A percentile compares a stretch with the other conserved stretches of the same genome.
These are phyloP conservation scores for Pyricularia grisea DNA, from an alignment of 2,329 filamentous ascomycete genomes.

Conservation along the genomic window DNA sequence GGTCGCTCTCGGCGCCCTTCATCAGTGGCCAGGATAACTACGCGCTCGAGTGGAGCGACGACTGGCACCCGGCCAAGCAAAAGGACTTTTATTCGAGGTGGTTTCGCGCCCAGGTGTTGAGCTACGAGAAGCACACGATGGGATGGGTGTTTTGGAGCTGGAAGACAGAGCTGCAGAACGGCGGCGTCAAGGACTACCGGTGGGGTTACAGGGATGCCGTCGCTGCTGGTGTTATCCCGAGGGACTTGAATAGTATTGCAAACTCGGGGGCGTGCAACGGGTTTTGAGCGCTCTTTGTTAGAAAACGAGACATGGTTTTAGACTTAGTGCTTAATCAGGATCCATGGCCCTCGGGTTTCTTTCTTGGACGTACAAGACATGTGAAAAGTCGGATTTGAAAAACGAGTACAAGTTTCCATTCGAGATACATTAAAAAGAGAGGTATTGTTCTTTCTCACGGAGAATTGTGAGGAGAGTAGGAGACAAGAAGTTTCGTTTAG, in stretches of 20 bases:
- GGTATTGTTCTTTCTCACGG: too few species aligned
- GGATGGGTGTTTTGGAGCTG: slow-evolving; percentile 47
- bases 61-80: too few species aligned
- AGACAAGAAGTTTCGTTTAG: too few species aligned
- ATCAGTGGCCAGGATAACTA: slow-evolving; percentile 32
- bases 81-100: slow-evolving; percentile 43
- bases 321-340: too few species aligned
- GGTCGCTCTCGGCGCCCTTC: slow-evolving; percentile 42
- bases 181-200: slow-evolving; percentile 20
- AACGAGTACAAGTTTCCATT: too few species aligned
- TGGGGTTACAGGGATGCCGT: slow-evolving; percentile 20
- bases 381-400: too few species aligned
- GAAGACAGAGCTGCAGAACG: slow-evolving; percentile 30
- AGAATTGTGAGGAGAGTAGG: too few species aligned
- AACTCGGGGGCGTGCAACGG: not conserved
- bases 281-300: not conserved
- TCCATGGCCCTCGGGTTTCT: too few species aligned
- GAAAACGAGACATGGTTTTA: too few species aligned
- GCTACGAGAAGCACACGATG: slow-evolving; percentile 32
- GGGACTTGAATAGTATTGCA: slow-evolving; percentile 2
- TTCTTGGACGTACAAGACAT: too few species aligned
- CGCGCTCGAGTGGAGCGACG: slow-evolving; percentile 29
- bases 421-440: too few species aligned
- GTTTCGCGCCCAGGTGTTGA: slow-evolving; percentile 24
- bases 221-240: slow-evolving; percentile 8